Percentiles rank a stretch among this genome's conserved stretches.
These are phyloP conservation scores for Linderina pennispora DNA, from an alignment of 192 early-diverging fungal species.

Conservation along the genomic window DNA sequence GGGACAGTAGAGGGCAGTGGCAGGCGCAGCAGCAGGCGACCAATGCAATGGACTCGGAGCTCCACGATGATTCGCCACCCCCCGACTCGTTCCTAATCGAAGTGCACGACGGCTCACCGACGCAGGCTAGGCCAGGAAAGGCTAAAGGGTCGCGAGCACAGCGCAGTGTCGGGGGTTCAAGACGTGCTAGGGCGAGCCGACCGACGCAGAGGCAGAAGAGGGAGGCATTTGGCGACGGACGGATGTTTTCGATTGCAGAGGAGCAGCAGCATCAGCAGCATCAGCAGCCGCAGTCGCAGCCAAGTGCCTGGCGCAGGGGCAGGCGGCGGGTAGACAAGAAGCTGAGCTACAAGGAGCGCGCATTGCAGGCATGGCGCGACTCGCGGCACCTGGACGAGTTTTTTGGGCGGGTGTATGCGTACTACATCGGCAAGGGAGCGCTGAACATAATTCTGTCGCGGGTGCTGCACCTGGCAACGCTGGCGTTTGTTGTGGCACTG, in stretches of 20 bases:
- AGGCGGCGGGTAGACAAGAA: conserved; percentile 2
- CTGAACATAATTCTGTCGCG: conserved; percentile 73
- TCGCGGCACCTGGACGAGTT: conserved; percentile 83
- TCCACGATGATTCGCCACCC: conserved; percentile 19
- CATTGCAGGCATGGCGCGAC: conserved; percentile 78
- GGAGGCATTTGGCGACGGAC: conserved; percentile 23
- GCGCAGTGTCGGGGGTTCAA: no score
- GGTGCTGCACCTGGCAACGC: conserved; percentile 72
- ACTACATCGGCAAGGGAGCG: conserved; percentile 86
- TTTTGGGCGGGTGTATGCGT: conserved; percentile 71
- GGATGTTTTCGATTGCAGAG: conserved; percentile 9
- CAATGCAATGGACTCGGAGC: background rate
- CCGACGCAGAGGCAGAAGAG: background rate
- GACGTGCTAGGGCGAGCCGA: no score
- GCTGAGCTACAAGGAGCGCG: conserved; percentile 51
- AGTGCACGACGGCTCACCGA: no score
- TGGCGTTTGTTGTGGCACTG: conserved; percentile 84
- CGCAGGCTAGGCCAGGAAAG: no score
- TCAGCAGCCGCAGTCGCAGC: no score
- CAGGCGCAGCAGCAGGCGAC: background rate
- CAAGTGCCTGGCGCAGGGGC: conserved; percentile 7
- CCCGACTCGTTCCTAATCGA: conserved; percentile 39
- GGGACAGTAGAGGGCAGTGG: background rate
- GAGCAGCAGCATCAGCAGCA: conserved; percentile 10
- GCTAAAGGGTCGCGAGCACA: no score